phyloP scores from a whole-genome alignment of 768 basidiomycete species.

The Hydnum rufescens region DNA sequence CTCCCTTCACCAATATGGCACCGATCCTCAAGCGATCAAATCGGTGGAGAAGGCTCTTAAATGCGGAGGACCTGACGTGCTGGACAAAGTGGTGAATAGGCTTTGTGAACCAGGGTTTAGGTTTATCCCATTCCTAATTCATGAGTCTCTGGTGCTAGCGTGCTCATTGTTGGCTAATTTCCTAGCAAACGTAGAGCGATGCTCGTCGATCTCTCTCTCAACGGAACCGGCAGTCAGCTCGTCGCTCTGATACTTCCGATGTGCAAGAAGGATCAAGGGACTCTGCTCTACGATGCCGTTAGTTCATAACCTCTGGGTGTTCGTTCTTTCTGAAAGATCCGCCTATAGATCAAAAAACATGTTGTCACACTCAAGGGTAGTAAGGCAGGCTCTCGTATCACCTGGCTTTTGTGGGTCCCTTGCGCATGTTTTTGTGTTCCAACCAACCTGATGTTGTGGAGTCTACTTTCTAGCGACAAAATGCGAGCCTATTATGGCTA shows the following conservation, averaged over 20 bases:
- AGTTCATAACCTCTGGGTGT: background rate
- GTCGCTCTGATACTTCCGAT: slow-evolving; percentile 66
- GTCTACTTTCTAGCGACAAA: background rate
- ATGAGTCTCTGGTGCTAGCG: background rate
- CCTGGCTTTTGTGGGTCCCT: slow-evolving; percentile 48
- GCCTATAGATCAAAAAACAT: slow-evolving; percentile 42
- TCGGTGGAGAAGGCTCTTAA: slow-evolving; percentile 73
- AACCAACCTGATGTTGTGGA: background rate
- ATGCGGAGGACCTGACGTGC: slow-evolving; percentile 58
- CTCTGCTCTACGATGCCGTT: slow-evolving; percentile 53
- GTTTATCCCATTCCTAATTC: slow-evolving; percentile 21
- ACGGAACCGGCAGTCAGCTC: slow-evolving; percentile 67
- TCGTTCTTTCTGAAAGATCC: background rate
- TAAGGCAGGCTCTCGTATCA: slow-evolving; percentile 81
- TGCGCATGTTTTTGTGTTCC: background rate
- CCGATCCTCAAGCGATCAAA: slow-evolving; percentile 73
- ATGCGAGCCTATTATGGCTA: slow-evolving; percentile 4
- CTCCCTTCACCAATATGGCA: slow-evolving; percentile 61
- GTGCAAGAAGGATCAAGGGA: slow-evolving; percentile 73
- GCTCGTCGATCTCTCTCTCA: slow-evolving; percentile 71
- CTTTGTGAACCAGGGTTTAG: slow-evolving; percentile 78
- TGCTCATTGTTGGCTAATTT: background rate
- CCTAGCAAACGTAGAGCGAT: slow-evolving; percentile 51
- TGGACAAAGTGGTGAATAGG: slow-evolving; percentile 52
- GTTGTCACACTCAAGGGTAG: slow-evolving; percentile 81